These are phyloP conservation scores for Canna indica DNA, from an alignment of 176 grass and related monocot species.

Conservation along the genomic window DNA sequence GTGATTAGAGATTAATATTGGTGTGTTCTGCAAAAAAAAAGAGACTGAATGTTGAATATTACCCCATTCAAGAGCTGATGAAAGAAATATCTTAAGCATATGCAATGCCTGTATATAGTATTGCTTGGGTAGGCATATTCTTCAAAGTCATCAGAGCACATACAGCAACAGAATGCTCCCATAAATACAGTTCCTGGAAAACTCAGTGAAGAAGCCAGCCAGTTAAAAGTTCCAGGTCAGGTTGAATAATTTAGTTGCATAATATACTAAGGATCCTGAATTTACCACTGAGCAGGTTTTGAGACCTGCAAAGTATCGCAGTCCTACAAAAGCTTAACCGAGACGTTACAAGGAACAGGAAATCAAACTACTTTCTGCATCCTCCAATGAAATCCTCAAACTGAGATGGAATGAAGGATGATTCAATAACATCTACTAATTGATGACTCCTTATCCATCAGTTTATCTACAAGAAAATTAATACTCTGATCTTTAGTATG, in stretches of 20 bases:
- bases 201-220: background rate
- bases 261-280: background rate
- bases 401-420: no score
- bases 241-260: no score
- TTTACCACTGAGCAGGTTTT: background rate
- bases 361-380: background rate
- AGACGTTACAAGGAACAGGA: background rate
- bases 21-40: background rate
- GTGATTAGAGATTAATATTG: background rate
- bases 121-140: background rate
- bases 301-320: background rate
- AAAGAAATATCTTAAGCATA: constrained; percentile 9
- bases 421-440: no score
- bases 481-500: no score
- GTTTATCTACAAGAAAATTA: no score
- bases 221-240: no score
- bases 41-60: background rate
- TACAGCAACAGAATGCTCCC: constrained; percentile 7
- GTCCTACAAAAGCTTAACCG: background rate
- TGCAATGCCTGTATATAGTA: background rate
- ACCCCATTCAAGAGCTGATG: constrained; percentile 11
- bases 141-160: constrained; percentile 5
- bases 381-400: background rate
- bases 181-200: background rate
- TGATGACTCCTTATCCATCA: no score